Conservation (phyloP, 176 grass and related monocot genomes). For the Secale cereale region DNA sequence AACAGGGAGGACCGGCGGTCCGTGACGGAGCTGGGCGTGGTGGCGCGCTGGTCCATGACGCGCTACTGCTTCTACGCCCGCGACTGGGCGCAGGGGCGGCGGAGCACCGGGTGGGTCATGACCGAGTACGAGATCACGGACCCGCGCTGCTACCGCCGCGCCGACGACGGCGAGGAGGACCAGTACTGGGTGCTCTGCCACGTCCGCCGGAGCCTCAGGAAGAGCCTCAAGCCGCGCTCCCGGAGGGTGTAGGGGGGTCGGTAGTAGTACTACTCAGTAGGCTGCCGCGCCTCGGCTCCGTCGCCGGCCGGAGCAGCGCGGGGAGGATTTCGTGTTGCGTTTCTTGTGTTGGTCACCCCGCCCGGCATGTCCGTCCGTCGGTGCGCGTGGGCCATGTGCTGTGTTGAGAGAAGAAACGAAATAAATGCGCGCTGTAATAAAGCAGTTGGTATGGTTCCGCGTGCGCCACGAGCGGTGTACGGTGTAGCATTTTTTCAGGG, state of each 20-base stretch:
- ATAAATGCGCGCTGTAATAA: too few relatives aligned
- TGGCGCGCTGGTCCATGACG: conserved; percentile 28
- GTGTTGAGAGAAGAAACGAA: background rate
- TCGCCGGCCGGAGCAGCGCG: background rate
- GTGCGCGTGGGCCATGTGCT: background rate
- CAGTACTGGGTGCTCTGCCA: conserved; percentile 51
- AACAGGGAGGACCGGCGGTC: background rate
- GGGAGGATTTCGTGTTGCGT: background rate
- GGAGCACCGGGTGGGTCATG: conserved; percentile 38
- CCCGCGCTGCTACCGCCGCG: conserved; percentile 32
- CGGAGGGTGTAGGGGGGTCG: background rate
- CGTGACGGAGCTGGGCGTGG: conserved; percentile 24
- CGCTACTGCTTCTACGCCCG: conserved; percentile 27
- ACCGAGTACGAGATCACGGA: conserved; percentile 51
- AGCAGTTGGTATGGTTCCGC: too few relatives aligned
- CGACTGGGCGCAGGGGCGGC: background rate
- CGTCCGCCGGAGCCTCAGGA: conserved; percentile 5
- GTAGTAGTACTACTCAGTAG: background rate
- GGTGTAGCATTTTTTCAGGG: too few relatives aligned
- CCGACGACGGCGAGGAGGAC: conserved; percentile 35
- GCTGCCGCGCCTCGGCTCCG: too few relatives aligned
- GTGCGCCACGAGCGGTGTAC: too few relatives aligned
- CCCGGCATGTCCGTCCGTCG: background rate
- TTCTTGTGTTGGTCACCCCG: background rate
- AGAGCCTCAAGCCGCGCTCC: background rate